A percentile compares a stretch with the other conserved stretches of the same genome.
Conservation (phyloP, 441 rosid genomes). For the Aquilaria agallochum region DNA sequence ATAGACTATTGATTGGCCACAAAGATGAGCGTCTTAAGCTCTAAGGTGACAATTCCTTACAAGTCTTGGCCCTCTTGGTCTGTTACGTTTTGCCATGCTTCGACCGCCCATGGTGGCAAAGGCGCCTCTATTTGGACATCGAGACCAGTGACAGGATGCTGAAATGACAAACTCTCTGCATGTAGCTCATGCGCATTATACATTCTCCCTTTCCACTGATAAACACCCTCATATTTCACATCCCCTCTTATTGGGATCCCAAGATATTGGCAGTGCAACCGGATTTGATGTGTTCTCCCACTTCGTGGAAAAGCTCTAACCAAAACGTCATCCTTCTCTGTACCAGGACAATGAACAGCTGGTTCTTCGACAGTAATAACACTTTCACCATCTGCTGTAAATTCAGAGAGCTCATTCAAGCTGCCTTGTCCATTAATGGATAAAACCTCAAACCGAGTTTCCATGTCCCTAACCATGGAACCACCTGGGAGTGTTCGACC, state of each 20-base stretch:
- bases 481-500: constrained; percentile 81
- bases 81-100: constrained; percentile 18
- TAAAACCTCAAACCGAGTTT: constrained; percentile 67
- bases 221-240: constrained; percentile 81
- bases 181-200: constrained; percentile 74
- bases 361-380: constrained; percentile 44
- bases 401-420: constrained; percentile 18
- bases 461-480: constrained; percentile 76
- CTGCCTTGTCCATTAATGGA: constrained; percentile 41
- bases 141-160: constrained; percentile 60
- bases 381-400: constrained; percentile 23
- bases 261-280: constrained; percentile 86
- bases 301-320: constrained; percentile 78
- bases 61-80: constrained; percentile 1
- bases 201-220: constrained; percentile 58
- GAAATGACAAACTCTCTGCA: constrained; percentile 76
- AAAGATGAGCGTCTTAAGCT: no score
- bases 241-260: constrained; percentile 86
- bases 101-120: constrained; percentile 58
- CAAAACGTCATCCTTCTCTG: constrained; percentile 46
- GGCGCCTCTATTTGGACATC: constrained; percentile 48
- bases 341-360: constrained; percentile 22
- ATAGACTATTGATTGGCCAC: no score
- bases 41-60: no score
- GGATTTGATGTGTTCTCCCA: constrained; percentile 95